Evolutionary conservation across 805 yeast genomes (phyloP).

Genomic region (Candida palmyrensis): DNA sequence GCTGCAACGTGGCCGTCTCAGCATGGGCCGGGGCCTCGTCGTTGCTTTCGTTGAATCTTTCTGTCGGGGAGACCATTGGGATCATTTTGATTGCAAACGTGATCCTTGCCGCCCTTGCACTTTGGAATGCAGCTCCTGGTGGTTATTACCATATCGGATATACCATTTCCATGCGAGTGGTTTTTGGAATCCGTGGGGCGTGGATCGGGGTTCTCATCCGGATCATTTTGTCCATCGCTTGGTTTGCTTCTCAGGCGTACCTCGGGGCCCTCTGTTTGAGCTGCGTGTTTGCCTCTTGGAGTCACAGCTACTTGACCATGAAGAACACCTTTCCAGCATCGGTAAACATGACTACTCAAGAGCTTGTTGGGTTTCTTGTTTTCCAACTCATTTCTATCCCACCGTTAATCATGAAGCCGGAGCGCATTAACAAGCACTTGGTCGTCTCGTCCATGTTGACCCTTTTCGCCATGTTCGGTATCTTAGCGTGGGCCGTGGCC

Average conservation of each 20-base stretch:
- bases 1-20: conserved; percentile 37
- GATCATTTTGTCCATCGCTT: conserved; percentile 40
- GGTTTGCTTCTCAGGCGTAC: conserved; percentile 43
- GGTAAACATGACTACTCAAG: conserved; percentile 35
- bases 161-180: conserved; percentile 38
- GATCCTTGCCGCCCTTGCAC: conserved; percentile 38
- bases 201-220: conserved; percentile 40
- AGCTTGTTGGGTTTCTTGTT: conserved; percentile 38
- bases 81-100: conserved; percentile 43
- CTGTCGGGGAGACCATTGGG: conserved; percentile 42
- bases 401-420: conserved; percentile 40
- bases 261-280: conserved; percentile 42
- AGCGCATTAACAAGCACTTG: conserved; percentile 27
- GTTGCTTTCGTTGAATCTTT: conserved; percentile 39
- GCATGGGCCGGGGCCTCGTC: conserved; percentile 43
- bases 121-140: conserved; percentile 46
- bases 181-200: conserved; percentile 45
- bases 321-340: conserved; percentile 31
- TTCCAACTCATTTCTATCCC: conserved; percentile 42
- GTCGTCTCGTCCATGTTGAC: conserved; percentile 20
- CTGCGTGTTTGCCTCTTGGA: conserved; percentile 32
- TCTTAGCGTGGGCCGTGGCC: conserved; percentile 21
- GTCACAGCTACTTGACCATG: conserved; percentile 32
- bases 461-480: conserved; percentile 32
- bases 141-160: conserved; percentile 47